These are phyloP conservation scores for Coemansia sp. DNA, from an alignment of 371 early-diverging fungal species.

Conservation along the genomic window DNA sequence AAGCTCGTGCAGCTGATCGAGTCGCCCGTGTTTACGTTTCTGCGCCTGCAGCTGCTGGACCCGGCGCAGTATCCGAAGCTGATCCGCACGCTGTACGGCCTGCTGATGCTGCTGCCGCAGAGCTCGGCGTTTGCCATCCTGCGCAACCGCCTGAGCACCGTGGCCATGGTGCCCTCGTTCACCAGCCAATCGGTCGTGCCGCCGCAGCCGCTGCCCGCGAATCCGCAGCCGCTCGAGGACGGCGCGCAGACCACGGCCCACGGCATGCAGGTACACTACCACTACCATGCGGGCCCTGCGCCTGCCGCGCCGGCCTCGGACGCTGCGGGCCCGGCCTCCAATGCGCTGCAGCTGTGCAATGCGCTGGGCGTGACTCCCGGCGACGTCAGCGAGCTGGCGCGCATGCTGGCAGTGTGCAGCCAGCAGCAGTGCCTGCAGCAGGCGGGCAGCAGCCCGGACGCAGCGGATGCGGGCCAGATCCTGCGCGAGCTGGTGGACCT, in stretches of 20 bases:
- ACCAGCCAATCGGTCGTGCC: slow-evolving; percentile 3
- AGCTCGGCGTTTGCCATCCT: slow-evolving; percentile 88
- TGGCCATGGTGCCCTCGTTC: slow-evolving; percentile 45
- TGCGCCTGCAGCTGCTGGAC: slow-evolving; percentile 86
- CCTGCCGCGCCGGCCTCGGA: not conserved
- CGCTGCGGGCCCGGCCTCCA: not conserved
- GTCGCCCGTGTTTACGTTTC: slow-evolving; percentile 88
- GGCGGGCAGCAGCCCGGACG: not conserved
- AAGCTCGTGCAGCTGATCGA: slow-evolving; percentile 93
- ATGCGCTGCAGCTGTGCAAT: slow-evolving; percentile 5
- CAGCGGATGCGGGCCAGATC: slow-evolving; percentile 1
- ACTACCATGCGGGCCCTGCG: slow-evolving; percentile 10
- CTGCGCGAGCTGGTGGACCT: slow-evolving; percentile 34
- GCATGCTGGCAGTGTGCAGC: slow-evolving; percentile 15
- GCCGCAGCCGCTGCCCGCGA: not conserved
- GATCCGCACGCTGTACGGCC: slow-evolving; percentile 84
- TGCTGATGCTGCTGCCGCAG: slow-evolving; percentile 92
- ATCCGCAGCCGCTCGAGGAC: not conserved
- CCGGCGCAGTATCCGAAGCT: slow-evolving; percentile 80
- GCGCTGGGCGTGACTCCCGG: slow-evolving; percentile 13
- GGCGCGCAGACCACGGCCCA: no score
- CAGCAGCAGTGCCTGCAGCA: not conserved
- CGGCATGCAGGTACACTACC: slow-evolving; percentile 10
- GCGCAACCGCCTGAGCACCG: slow-evolving; percentile 79
- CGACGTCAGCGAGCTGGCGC: slow-evolving; percentile 14